Percentiles rank a stretch among this genome's conserved stretches.
Evolutionary conservation across 305 asterid genomes (phyloP).

Genomic region (Solanum aculeatissimum): DNA sequence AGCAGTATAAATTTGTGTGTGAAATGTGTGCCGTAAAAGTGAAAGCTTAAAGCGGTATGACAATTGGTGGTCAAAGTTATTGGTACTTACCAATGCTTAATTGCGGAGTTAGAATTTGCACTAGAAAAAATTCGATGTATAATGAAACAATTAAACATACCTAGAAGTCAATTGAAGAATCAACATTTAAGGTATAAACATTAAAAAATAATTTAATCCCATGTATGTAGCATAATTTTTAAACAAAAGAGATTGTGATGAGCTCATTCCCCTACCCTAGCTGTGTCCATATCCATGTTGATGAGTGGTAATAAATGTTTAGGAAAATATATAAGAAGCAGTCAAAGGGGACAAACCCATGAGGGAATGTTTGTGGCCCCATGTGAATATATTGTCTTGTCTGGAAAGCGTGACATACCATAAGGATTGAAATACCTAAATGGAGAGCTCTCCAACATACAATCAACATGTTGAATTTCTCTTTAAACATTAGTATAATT

Average conservation of each 20-base stretch:
- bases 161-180: too few species aligned
- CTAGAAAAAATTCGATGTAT: too few species aligned
- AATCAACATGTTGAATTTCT: background rate
- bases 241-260: too few species aligned
- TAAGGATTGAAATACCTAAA: background rate
- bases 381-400: background rate
- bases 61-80: background rate
- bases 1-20: background rate
- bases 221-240: too few species aligned
- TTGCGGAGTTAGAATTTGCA: too few species aligned
- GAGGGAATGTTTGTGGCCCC: slow-evolving; percentile 2
- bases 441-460: background rate
- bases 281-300: background rate
- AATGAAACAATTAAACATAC: too few species aligned
- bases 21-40: background rate
- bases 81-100: background rate
- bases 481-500: background rate
- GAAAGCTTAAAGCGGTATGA: background rate
- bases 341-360: background rate
- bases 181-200: too few species aligned
- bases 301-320: too few species aligned
- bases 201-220: too few species aligned
- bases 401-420: background rate
- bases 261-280: background rate
- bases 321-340: background rate